These are phyloP conservation scores for Porcisia hertigi DNA, from an alignment of 208 protist species.

Conservation along the genomic window DNA sequence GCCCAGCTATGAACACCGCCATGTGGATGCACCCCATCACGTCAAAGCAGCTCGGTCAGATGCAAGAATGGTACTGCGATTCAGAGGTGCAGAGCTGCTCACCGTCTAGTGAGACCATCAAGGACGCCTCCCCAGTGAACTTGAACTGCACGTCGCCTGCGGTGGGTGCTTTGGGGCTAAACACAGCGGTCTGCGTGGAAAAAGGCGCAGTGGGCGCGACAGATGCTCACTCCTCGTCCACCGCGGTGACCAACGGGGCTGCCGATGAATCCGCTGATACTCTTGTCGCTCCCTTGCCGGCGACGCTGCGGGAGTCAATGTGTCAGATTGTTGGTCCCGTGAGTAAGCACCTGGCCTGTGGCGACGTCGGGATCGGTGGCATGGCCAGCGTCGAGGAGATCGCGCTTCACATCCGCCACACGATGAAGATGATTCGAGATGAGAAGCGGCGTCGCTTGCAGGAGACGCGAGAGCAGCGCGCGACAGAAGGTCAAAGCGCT, in stretches of 20 bases:
- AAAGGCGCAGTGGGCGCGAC: neutral
- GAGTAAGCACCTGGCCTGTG: slow-evolving; percentile 93
- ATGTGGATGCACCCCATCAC: slow-evolving; percentile 98
- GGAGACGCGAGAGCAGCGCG: slow-evolving; percentile 8
- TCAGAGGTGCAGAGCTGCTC: neutral
- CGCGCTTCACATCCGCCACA: slow-evolving; percentile 55
- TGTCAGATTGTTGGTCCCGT: slow-evolving; percentile 92
- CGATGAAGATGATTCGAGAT: slow-evolving; percentile 67
- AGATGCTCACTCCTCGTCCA: neutral
- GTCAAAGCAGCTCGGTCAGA: slow-evolving; percentile 56
- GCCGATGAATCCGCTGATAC: neutral
- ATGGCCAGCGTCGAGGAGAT: slow-evolving; percentile 91
- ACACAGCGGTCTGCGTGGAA: neutral
- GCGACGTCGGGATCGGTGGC: slow-evolving; percentile 92
- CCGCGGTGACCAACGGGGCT: neutral
- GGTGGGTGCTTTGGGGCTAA: neutral
- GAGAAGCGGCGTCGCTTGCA: slow-evolving; percentile 27
- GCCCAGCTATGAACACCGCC: slow-evolving; percentile 98
- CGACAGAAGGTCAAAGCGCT: neutral
- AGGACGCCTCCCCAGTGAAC: neutral
- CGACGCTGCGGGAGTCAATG: slow-evolving; percentile 47
- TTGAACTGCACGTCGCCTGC: neutral
- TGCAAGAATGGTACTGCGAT: slow-evolving; percentile 61
- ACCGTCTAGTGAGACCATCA: neutral
- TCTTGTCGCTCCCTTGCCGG: slow-evolving; percentile 19